A percentile compares a stretch with the other conserved stretches of the same genome.
Conservation (phyloP, 2,329 filamentous ascomycete genomes). For the Cryphonectria naterciae region DNA sequence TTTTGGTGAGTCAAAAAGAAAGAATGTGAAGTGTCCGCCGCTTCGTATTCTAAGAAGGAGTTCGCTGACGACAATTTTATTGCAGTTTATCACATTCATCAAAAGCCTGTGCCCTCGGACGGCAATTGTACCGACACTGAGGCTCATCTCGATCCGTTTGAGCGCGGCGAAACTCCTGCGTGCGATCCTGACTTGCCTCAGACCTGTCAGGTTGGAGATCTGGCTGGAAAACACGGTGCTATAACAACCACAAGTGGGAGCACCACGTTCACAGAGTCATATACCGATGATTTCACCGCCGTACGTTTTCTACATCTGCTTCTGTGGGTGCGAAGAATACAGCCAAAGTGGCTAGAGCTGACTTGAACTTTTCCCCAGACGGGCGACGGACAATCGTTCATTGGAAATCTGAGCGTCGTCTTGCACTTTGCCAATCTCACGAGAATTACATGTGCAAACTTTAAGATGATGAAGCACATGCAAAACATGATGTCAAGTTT, state of each 20-base stretch:
- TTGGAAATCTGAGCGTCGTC: constrained; percentile 67
- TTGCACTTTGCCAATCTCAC: constrained; percentile 68
- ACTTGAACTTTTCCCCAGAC: constrained; percentile 30
- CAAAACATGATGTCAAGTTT: constrained; percentile 7
- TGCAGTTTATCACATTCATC: constrained; percentile 75
- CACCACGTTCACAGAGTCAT: constrained; percentile 41
- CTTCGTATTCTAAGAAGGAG: neutral
- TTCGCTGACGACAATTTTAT: constrained; percentile 27
- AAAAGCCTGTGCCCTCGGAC: constrained; percentile 60
- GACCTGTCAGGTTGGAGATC: constrained; percentile 76
- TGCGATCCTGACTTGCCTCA: constrained; percentile 62
- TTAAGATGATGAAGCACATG: constrained; percentile 38
- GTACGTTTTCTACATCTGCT: neutral
- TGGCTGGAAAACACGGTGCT: constrained; percentile 73
- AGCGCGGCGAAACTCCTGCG: constrained; percentile 62
- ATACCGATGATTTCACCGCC: constrained; percentile 61
- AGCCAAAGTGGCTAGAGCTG: neutral
- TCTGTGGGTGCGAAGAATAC: neutral
- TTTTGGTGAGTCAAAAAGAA: constrained; percentile 36
- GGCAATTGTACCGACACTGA: constrained; percentile 74
- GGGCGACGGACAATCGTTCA: constrained; percentile 55
- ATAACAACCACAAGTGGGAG: constrained; percentile 56
- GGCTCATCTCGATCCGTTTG: constrained; percentile 72
- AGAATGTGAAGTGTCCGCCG: neutral
- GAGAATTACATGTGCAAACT: constrained; percentile 68